Evolutionary conservation across 2,329 filamentous ascomycete genomes (phyloP).

Genomic region (Amauroascus niger): DNA sequence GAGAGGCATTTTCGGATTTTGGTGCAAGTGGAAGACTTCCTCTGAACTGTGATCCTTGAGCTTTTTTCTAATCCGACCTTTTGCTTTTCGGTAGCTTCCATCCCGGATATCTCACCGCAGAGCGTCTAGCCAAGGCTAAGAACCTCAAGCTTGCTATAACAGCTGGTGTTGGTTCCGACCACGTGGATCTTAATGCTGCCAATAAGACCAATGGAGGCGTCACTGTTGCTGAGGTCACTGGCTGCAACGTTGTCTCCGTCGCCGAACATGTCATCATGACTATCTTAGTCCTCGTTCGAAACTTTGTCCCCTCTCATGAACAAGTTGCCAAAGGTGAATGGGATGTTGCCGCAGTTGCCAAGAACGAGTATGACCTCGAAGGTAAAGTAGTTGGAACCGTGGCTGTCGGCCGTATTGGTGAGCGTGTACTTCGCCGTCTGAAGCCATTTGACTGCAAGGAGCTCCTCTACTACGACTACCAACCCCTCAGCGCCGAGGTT

Average conservation of each 20-base stretch:
- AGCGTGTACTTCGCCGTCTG: constrained; percentile 91
- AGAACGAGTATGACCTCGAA: constrained; percentile 98
- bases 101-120: constrained; percentile 91
- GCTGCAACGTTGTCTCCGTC: constrained; percentile 96
- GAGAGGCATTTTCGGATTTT: neutral
- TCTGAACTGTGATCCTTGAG: too few species aligned
- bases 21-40: too few species aligned
- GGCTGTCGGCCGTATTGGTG: constrained; percentile 91
- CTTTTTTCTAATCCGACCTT: neutral
- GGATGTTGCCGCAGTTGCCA: constrained; percentile 91
- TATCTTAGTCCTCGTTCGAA: constrained; percentile 88
- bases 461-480: constrained; percentile 98
- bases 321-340: constrained; percentile 81
- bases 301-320: constrained; percentile 97
- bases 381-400: constrained; percentile 96
- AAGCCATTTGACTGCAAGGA: constrained; percentile 99
- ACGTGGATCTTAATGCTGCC: constrained; percentile 91
- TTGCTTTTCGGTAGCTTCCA: constrained; percentile 65
- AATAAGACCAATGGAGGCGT: constrained; percentile 98
- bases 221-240: constrained; percentile 95
- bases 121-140: constrained; percentile 95
- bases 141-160: constrained; percentile 97
- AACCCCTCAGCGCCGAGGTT: constrained; percentile 72
- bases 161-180: constrained; percentile 95
- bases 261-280: constrained; percentile 99